Conservation (phyloP, 1,284 basidiomycete species). For the Malassezia cuniculi region DNA sequence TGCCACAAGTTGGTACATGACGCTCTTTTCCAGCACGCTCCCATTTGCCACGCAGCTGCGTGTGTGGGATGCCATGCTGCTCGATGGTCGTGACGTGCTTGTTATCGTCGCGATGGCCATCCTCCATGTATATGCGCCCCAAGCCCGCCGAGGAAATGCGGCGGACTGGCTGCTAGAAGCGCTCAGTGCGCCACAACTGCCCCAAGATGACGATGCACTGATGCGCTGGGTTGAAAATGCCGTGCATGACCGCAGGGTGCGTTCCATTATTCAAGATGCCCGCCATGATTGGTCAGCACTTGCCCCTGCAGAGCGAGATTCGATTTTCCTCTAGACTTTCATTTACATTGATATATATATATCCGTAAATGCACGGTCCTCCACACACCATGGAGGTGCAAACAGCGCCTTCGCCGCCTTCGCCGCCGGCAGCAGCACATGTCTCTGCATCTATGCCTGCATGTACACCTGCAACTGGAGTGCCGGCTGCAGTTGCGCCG, state of each 20-base stretch:
- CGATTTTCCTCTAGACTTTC: too few relatives aligned
- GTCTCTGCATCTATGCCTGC: too few relatives aligned
- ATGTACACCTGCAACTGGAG: too few relatives aligned
- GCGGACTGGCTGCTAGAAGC: slow-evolving; percentile 7
- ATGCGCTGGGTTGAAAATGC: slow-evolving; percentile 28
- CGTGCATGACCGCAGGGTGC: slow-evolving; percentile 4
- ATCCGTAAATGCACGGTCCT: too few relatives aligned
- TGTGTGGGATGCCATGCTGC: slow-evolving; percentile 81
- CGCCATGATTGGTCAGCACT: not conserved
- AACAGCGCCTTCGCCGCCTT: too few relatives aligned
- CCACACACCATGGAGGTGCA: too few relatives aligned
- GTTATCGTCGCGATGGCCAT: slow-evolving; percentile 71
- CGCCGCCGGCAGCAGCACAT: too few relatives aligned
- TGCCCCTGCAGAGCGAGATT: too few relatives aligned
- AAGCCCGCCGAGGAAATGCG: slow-evolving; percentile 52
- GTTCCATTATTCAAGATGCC: not conserved
- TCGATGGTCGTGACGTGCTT: slow-evolving; percentile 81
- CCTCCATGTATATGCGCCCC: slow-evolving; percentile 76
- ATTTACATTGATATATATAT: too few relatives aligned
- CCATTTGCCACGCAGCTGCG: slow-evolving; percentile 88
- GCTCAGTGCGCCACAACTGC: slow-evolving; percentile 29
- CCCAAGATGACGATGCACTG: slow-evolving; percentile 32
- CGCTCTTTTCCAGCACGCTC: slow-evolving; percentile 74
- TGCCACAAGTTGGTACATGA: slow-evolving; percentile 99
- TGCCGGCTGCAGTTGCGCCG: too few relatives aligned